Percentiles rank a stretch among this genome's conserved stretches.
phyloP scores from a whole-genome alignment of 306 rosid genomes.

The Rosa chinensis region DNA sequence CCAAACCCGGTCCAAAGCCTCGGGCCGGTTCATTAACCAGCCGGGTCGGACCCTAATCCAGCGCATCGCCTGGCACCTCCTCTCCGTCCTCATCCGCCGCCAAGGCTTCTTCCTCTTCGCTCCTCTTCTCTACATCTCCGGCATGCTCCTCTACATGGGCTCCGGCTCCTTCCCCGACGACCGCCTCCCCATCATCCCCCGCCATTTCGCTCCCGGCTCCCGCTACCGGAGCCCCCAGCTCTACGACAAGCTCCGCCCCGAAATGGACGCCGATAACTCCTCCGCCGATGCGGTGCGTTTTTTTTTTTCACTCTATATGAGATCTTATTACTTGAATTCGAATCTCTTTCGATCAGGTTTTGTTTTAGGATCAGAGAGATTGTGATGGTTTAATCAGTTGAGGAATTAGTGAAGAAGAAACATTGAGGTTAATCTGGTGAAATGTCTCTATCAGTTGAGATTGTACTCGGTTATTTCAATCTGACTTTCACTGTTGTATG shows the following conservation, averaged over 20 bases:
- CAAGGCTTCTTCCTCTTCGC: conserved; percentile 92
- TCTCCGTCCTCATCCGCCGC: conserved; percentile 77
- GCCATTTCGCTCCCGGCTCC: conserved; percentile 74
- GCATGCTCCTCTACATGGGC: conserved; percentile 82
- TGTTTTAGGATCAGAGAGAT: background rate
- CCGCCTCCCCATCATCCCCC: conserved; percentile 66
- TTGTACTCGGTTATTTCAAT: too few species aligned
- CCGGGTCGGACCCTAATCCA: conserved; percentile 51
- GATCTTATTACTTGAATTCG: background rate
- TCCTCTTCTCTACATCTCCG: conserved; percentile 90
- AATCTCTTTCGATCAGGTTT: background rate
- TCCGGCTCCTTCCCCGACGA: conserved; percentile 60
- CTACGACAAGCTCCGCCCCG: conserved; percentile 56
- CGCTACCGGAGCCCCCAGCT: conserved; percentile 78
- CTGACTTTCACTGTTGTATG: background rate
- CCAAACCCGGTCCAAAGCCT: conserved; percentile 52
- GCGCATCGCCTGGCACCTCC: conserved; percentile 66
- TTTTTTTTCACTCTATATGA: background rate
- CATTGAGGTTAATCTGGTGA: too few species aligned
- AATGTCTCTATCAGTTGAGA: too few species aligned
- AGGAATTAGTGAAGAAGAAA: background rate
- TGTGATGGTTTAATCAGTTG: background rate
- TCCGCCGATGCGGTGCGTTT: conserved; percentile 76
- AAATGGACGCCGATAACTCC: conserved; percentile 73
- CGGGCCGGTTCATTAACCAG: conserved; percentile 55